Evolutionary conservation across 805 yeast genomes (phyloP).

Genomic region (Saccharomycopsis sp.): DNA sequence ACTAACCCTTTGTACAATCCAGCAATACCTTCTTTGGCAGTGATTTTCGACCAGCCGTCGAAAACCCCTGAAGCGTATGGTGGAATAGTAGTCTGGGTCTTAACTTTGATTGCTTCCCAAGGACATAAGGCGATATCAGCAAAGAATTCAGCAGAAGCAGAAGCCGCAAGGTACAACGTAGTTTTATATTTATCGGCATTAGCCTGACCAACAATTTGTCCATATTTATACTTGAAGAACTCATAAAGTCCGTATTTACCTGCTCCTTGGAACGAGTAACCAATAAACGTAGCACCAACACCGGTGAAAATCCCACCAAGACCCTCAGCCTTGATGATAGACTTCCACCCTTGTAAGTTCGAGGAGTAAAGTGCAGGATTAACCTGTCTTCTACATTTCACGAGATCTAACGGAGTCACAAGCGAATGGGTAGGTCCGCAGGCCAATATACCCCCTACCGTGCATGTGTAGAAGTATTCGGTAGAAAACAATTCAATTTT

Average conservation of each 20-base stretch:
- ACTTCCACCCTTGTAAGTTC: slow-evolving; percentile 74
- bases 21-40: slow-evolving; percentile 60
- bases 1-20: slow-evolving; percentile 83
- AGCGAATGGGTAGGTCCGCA: slow-evolving; percentile 96
- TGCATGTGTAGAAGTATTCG: slow-evolving; percentile 67
- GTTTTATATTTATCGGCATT: slow-evolving; percentile 60
- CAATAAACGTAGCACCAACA: slow-evolving; percentile 84
- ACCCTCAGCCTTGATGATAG: slow-evolving; percentile 72
- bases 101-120: slow-evolving; percentile 90
- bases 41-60: slow-evolving; percentile 62
- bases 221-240: slow-evolving; percentile 74
- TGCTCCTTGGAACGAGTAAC: slow-evolving; percentile 94
- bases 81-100: slow-evolving; percentile 88
- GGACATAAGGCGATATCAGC: slow-evolving; percentile 92
- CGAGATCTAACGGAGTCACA: slow-evolving; percentile 88
- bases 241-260: slow-evolving; percentile 97
- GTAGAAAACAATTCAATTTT: slow-evolving; percentile 48
- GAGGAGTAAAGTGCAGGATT: slow-evolving; percentile 64
- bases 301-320: slow-evolving; percentile 75
- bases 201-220: slow-evolving; percentile 59
- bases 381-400: slow-evolving; percentile 91
- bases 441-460: slow-evolving; percentile 74
- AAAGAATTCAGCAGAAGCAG: slow-evolving; percentile 90
- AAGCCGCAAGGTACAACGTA: slow-evolving; percentile 69
- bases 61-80: slow-evolving; percentile 62